phyloP scores from a whole-genome alignment of 768 basidiomycete genomes.

The Coprinellus micaceus region DNA sequence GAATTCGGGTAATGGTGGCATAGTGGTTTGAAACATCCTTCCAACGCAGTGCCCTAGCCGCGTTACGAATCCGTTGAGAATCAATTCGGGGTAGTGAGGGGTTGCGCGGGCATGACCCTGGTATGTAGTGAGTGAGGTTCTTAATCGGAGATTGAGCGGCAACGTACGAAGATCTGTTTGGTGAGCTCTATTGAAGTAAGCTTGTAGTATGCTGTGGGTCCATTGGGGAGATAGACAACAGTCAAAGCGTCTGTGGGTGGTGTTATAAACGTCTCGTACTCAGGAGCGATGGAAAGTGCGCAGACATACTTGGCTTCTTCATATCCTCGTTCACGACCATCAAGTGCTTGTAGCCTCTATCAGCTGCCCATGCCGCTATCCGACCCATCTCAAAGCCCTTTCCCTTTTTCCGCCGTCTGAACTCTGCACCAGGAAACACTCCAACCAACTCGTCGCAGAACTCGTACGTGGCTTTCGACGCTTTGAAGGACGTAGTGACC shows the following conservation, averaged over 20 bases:
- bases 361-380: slow-evolving; percentile 91
- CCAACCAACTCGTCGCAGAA: slow-evolving; percentile 91
- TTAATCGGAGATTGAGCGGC: too few species aligned
- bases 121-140: slow-evolving; percentile 2
- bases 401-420: slow-evolving; percentile 80
- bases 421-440: slow-evolving; percentile 90
- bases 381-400: slow-evolving; percentile 88
- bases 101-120: slow-evolving; percentile 92
- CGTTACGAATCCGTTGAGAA: slow-evolving; percentile 92
- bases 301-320: slow-evolving; percentile 77
- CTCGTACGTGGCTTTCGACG: slow-evolving; percentile 84
- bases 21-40: slow-evolving; percentile 92
- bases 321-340: slow-evolving; percentile 94
- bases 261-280: not conserved
- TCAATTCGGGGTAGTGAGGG: slow-evolving; percentile 90
- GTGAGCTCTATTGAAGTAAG: slow-evolving; percentile 85
- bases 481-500: slow-evolving; percentile 86
- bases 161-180: slow-evolving; percentile 76
- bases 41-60: slow-evolving; percentile 91
- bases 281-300: not conserved
- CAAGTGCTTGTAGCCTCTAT: slow-evolving; percentile 82
- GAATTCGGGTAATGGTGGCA: slow-evolving; percentile 93
- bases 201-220: slow-evolving; percentile 95
- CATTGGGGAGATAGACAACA: slow-evolving; percentile 82
- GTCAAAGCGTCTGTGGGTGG: slow-evolving; percentile 79